Evolutionary conservation across 345 rosid species (phyloP), one percentile per base, ranked within the genome.

Genomic region (Reutealis trisperma): DNA sequence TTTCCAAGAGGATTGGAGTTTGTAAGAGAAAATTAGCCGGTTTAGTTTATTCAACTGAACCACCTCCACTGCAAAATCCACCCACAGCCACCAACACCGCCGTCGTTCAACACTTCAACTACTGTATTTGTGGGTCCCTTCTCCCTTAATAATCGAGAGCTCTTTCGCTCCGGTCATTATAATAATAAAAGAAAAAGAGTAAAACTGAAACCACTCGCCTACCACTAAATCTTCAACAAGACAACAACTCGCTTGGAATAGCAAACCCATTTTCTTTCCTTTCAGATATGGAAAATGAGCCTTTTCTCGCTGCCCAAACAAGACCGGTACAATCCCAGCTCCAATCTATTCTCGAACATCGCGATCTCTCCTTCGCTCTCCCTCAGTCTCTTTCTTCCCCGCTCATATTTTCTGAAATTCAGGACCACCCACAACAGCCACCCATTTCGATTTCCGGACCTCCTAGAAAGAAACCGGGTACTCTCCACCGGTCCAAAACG

Each of bases 401-500:
- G 10, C 64, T 72, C 55, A 60, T 83, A 79, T 84, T 84, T 82
- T 77, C 79, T 1, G 88, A 87, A 77, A 88, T 82, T 63, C 83
- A 81, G 74, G 78, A 70, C 25, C 66, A 44, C 25, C 49, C 69
- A 16, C 70, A 30, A 2, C n/a, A 21, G 13, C 73, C 44, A 19
- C 73, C 75, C 16, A 67, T 55, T 45, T 37, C 72, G 1, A 24
- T 64, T 18, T 45, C 68, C 54, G 77, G 71, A 30, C 3, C 58
- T 47, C 68, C 80, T 0, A 62, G 27, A 8, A 71, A 61, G 47
- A 86, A 76, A 49, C 86, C 78, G 6, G 78, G 87, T 16, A 73
- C 93, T 22, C 94, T 95, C 64, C 97, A 84, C 68, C 84, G 99
- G 15, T 88, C 83, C 70, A 88, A 79, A 71, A 93, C 99, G 2